Conservation (phyloP, 306 rosid species). For the Coriaria nepalensis region DNA sequence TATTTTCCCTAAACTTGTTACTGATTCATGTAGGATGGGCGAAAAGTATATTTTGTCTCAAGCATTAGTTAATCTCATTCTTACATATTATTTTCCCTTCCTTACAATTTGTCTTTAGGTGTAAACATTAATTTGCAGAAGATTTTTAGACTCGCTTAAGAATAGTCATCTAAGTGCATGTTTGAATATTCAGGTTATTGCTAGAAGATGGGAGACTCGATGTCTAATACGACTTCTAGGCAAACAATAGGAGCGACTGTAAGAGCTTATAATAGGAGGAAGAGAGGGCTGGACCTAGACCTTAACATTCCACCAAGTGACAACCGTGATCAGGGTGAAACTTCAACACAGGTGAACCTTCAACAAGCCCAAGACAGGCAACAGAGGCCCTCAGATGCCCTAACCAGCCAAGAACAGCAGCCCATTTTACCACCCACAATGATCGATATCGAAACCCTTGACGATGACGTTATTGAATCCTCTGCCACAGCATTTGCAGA, state of each 20-base stretch:
- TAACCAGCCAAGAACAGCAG: too few species aligned
- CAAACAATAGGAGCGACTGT: conserved; percentile 12
- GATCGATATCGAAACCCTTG: conserved; percentile 82
- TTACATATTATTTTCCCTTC: too few species aligned
- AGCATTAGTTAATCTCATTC: too few species aligned
- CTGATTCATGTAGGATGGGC: too few species aligned
- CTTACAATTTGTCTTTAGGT: too few species aligned
- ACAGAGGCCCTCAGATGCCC: conserved; percentile 7
- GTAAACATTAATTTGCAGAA: too few species aligned
- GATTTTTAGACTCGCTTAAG: too few species aligned
- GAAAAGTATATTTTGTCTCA: too few species aligned
- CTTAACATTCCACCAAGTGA: conserved; percentile 40
- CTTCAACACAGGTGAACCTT: conserved; percentile 19
- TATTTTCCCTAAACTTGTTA: too few species aligned
- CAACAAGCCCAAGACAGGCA: conserved; percentile 16
- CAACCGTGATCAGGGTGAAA: conserved; percentile 29
- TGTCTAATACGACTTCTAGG: conserved; percentile 27
- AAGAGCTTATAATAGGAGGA: conserved; percentile 32
- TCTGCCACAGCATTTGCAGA: conserved; percentile 73
- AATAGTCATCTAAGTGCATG: too few species aligned
- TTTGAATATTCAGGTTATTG: conserved; percentile 5
- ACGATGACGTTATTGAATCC: conserved; percentile 78
- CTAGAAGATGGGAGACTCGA: neutral
- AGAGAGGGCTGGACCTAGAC: conserved; percentile 24
- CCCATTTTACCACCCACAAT: conserved; percentile 15